These are phyloP conservation scores for Amanita thiersii DNA, from an alignment of 768 basidiomycete genomes.

Conservation along the genomic window DNA sequence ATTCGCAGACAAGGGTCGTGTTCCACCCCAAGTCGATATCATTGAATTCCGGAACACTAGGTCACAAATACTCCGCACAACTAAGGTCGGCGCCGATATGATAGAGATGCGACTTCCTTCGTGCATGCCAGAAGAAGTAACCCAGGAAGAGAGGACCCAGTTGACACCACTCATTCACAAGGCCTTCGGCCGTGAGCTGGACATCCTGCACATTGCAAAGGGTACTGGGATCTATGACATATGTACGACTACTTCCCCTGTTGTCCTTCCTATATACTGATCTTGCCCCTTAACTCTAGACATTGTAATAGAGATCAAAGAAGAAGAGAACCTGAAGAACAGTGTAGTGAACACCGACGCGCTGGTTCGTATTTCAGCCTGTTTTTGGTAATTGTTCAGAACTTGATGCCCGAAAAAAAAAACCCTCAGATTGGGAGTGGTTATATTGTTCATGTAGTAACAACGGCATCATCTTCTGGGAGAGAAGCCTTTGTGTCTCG, in stretches of 20 bases:
- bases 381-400: background rate
- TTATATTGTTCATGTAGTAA: slow-evolving; percentile 29
- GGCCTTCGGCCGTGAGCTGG: slow-evolving; percentile 30
- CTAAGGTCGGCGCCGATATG: slow-evolving; percentile 20
- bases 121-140: slow-evolving; percentile 16
- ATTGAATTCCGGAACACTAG: slow-evolving; percentile 24
- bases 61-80: slow-evolving; percentile 20
- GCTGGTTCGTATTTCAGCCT: slow-evolving; percentile 22
- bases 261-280: background rate
- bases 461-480: slow-evolving; percentile 22
- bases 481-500: slow-evolving; percentile 37
- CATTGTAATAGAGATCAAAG: slow-evolving; percentile 34
- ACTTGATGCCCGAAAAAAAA: slow-evolving; percentile 1
- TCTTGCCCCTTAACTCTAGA: slow-evolving; percentile 13
- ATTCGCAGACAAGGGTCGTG: slow-evolving; percentile 21
- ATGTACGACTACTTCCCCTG: slow-evolving; percentile 18
- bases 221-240: slow-evolving; percentile 24
- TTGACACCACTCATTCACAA: slow-evolving; percentile 22
- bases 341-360: slow-evolving; percentile 21
- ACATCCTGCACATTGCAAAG: slow-evolving; percentile 25
- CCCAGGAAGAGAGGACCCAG: slow-evolving; percentile 20
- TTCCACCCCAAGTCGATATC: slow-evolving; percentile 18
- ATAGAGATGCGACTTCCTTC: slow-evolving; percentile 32
- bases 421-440: slow-evolving; percentile 23
- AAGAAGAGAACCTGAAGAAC: slow-evolving; percentile 24